Conservation (phyloP, 148 eudicot species). For the Nepenthes mirabilis region DNA sequence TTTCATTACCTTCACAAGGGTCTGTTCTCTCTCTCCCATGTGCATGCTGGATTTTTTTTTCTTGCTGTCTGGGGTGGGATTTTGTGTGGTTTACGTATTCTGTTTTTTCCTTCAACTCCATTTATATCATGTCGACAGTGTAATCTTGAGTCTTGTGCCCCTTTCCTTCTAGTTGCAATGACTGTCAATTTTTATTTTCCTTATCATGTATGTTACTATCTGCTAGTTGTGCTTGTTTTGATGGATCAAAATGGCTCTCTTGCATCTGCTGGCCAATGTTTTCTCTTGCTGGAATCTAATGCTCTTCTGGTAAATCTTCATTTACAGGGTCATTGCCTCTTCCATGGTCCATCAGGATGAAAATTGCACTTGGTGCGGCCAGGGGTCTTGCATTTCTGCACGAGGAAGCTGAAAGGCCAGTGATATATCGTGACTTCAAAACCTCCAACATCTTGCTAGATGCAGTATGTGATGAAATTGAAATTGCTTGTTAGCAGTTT, state of each 20-base stretch:
- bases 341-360: slow-evolving; percentile 94
- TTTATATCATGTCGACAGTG: too few species aligned
- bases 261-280: too few species aligned
- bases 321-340: slow-evolving; percentile 79
- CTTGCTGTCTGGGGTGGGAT: too few species aligned
- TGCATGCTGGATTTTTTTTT: neutral
- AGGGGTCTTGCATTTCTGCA: slow-evolving; percentile 92
- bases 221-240: too few species aligned
- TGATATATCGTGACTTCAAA: slow-evolving; percentile 94
- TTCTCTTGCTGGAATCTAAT: too few species aligned
- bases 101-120: too few species aligned
- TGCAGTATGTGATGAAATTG: slow-evolving; percentile 45
- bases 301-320: neutral
- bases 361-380: slow-evolving; percentile 86
- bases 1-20: neutral
- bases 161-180: too few species aligned
- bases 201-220: too few species aligned
- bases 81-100: too few species aligned
- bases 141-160: too few species aligned
- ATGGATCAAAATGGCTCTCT: too few species aligned
- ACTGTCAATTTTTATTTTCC: too few species aligned
- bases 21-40: neutral
- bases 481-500: neutral
- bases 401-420: slow-evolving; percentile 92
- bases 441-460: slow-evolving; percentile 91